Percentiles rank a stretch among this genome's conserved stretches.
Conservation (phyloP, 164 flowering plant genomes). For the Protea cynaroides region DNA sequence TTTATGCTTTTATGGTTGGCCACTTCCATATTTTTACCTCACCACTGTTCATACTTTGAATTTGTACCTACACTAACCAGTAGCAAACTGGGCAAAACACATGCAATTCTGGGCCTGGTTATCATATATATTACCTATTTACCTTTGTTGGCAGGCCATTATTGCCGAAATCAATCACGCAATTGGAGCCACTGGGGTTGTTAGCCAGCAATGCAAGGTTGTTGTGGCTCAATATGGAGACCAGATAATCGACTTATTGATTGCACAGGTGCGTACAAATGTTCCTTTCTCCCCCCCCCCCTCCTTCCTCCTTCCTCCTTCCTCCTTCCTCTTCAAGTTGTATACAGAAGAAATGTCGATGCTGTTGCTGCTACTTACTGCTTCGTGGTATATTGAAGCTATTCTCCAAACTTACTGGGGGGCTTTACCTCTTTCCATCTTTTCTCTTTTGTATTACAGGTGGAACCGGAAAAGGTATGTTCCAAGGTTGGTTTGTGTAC, state of each 20-base stretch:
- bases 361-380: not conserved
- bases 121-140: not conserved
- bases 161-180: conserved; percentile 81
- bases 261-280: conserved; percentile 31
- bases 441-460: conserved; percentile 27
- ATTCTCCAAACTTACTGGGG: not conserved
- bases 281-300: too few species aligned
- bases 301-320: too few species aligned
- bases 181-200: conserved; percentile 83
- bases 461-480: conserved; percentile 61
- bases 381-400: not conserved
- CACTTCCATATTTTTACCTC: not conserved
- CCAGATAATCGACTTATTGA: conserved; percentile 51
- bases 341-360: not conserved
- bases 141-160: conserved; percentile 39
- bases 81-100: not conserved
- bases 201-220: conserved; percentile 81
- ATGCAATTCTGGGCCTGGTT: not conserved
- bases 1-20: not conserved
- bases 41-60: not conserved
- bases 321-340: too few species aligned
- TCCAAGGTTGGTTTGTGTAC: conserved; percentile 73
- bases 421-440: not conserved
- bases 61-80: too few species aligned
- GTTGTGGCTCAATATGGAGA: conserved; percentile 77